Percentiles rank a stretch among this genome's conserved stretches.
phyloP scores from a whole-genome alignment of 768 basidiomycete genomes.

The Lentinus brumalis region DNA sequence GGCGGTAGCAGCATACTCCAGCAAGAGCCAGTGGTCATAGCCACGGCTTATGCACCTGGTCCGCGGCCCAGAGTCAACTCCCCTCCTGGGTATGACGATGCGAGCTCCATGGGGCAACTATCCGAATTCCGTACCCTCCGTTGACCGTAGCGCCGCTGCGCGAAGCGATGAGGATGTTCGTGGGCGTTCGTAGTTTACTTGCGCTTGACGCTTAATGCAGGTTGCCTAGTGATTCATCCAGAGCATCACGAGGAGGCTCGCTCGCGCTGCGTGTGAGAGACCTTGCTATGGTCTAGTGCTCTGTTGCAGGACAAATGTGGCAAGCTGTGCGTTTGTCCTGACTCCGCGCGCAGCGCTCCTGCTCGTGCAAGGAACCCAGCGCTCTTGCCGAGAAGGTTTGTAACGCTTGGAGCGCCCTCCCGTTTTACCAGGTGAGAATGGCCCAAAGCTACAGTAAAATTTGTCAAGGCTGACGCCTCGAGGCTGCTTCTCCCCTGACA shows the following conservation, averaged over 20 bases:
- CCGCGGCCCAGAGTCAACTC: constrained; percentile 15
- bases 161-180: not conserved
- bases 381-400: too few relatives aligned
- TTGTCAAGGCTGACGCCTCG: not conserved
- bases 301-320: too few relatives aligned
- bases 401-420: not conserved
- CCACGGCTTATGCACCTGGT: constrained; percentile 14
- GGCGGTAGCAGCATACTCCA: constrained; percentile 9
- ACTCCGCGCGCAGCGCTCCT: too few relatives aligned
- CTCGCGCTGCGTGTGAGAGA: not conserved
- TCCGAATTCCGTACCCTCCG: constrained; percentile 15
- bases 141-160: not conserved
- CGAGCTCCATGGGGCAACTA: constrained; percentile 13
- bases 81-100: constrained; percentile 21
- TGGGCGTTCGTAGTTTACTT: not conserved
- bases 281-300: too few relatives aligned
- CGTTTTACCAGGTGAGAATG: not conserved
- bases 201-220: not conserved
- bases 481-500: not conserved
- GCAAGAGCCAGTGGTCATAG: constrained; percentile 16
- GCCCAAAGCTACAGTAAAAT: not conserved
- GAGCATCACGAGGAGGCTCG: not conserved
- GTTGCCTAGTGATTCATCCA: not conserved
- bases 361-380: too few relatives aligned
- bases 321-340: too few relatives aligned